Evolutionary conservation across 2,329 filamentous ascomycete genomes (phyloP).

Genomic region (Pseudogymnoascus sp.): DNA sequence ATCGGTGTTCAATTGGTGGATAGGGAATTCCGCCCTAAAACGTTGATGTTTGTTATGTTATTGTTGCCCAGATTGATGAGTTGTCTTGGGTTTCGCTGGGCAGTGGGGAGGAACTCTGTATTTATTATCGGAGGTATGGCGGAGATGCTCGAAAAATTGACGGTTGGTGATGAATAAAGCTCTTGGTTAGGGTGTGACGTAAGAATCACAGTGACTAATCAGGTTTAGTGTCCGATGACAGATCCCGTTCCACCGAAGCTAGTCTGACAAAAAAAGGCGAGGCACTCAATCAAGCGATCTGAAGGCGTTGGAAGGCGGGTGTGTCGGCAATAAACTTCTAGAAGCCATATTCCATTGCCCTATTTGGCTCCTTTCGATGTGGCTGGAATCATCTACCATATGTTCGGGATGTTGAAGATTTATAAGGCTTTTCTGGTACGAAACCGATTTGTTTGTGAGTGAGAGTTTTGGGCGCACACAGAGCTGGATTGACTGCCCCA

Average conservation of each 20-base stretch:
- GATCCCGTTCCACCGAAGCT: neutral
- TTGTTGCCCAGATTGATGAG: neutral
- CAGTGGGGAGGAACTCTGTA: neutral
- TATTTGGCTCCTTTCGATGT: neutral
- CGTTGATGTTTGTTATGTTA: neutral
- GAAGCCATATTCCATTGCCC: neutral
- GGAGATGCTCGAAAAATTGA: neutral
- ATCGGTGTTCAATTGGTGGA: slow-evolving; percentile 1
- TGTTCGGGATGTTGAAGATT: neutral
- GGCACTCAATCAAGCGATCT: neutral
- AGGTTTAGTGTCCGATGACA: neutral
- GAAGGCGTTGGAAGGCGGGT: neutral
- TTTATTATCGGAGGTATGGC: neutral
- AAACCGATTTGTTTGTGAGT: neutral
- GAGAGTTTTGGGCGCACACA: neutral
- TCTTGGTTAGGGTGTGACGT: neutral
- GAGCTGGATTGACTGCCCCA: neutral
- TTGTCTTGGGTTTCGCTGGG: neutral
- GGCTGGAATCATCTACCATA: neutral
- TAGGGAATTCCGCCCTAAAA: neutral
- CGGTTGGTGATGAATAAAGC: neutral
- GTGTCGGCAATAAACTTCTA: neutral
- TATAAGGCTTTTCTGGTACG: neutral
- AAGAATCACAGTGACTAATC: neutral
- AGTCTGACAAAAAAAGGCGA: neutral